A percentile compares a stretch with the other conserved stretches of the same genome.
Evolutionary conservation across 805 yeast genomes (phyloP).

Genomic region (Candida succiphila): DNA sequence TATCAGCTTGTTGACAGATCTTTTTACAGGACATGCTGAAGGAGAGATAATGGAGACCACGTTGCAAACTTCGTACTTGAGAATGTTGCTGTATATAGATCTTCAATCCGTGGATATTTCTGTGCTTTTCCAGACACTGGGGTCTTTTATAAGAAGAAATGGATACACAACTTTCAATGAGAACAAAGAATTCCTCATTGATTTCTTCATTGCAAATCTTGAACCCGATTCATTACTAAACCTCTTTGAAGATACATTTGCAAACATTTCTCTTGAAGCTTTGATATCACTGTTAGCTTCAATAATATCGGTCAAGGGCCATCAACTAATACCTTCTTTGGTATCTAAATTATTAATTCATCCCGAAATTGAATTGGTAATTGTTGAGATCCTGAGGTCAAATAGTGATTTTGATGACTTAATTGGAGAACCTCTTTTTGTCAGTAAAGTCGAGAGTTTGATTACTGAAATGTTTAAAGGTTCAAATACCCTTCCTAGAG

Average conservation of each 20-base stretch:
- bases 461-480: slow-evolving; percentile 17
- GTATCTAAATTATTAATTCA: slow-evolving; percentile 9
- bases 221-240: slow-evolving; percentile 6
- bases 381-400: slow-evolving; percentile 10
- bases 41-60: slow-evolving; percentile 38
- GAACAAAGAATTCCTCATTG: slow-evolving; percentile 29
- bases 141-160: slow-evolving; percentile 25
- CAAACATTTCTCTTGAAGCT: slow-evolving; percentile 8
- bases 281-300: slow-evolving; percentile 8
- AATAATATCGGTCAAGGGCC: background rate
- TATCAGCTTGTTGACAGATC: slow-evolving; percentile 17
- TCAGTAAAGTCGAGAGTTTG: slow-evolving; percentile 12
- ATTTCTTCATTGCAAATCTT: slow-evolving; percentile 18
- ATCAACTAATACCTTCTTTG: slow-evolving; percentile 5
- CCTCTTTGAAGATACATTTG: slow-evolving; percentile 4
- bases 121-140: slow-evolving; percentile 24
- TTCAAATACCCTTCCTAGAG: slow-evolving; percentile 2
- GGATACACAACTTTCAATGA: slow-evolving; percentile 24
- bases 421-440: slow-evolving; percentile 11
- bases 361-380: slow-evolving; percentile 6
- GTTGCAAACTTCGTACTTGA: slow-evolving; percentile 41
- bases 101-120: slow-evolving; percentile 16
- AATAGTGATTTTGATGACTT: slow-evolving; percentile 10
- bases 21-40: slow-evolving; percentile 24
- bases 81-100: slow-evolving; percentile 31